phyloP scores from a whole-genome alignment of 2,329 filamentous ascomycete genomes.

The Botryotinia globosa region DNA sequence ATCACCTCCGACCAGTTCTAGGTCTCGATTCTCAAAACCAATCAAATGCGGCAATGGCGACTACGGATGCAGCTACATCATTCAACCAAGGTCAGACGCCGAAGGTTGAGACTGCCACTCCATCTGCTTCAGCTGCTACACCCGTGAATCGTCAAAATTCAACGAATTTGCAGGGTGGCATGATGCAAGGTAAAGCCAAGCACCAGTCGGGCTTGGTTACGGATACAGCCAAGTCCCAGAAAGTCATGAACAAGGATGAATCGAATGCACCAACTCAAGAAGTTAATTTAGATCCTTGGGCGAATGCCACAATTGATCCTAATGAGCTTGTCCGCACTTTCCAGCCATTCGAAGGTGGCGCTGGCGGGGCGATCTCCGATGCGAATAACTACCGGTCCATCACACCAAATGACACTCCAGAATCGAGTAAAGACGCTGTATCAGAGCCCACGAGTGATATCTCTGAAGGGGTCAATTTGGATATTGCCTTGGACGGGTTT shows the following conservation, averaged over 20 bases:
- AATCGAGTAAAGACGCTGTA: slow-evolving; percentile 58
- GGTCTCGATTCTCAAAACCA: slow-evolving; percentile 53
- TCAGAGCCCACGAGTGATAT: slow-evolving; percentile 64
- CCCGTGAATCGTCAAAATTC: slow-evolving; percentile 50
- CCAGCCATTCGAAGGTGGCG: slow-evolving; percentile 43
- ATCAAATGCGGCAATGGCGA: slow-evolving; percentile 23
- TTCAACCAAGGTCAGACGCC: slow-evolving; percentile 46
- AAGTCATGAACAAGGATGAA: slow-evolving; percentile 29
- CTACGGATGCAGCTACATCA: slow-evolving; percentile 28
- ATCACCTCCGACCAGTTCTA: slow-evolving; percentile 49
- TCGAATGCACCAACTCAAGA: slow-evolving; percentile 34
- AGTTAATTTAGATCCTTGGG: slow-evolving; percentile 39
- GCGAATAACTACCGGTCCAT: slow-evolving; percentile 53
- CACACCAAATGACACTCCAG: slow-evolving; percentile 62
- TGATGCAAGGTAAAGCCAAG: slow-evolving; percentile 26
- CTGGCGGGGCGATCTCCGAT: slow-evolving; percentile 51
- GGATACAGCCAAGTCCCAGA: slow-evolving; percentile 31
- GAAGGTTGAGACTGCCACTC: slow-evolving; percentile 39
- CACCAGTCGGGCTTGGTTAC: slow-evolving; percentile 23
- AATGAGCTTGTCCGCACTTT: slow-evolving; percentile 48
- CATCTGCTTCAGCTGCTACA: slow-evolving; percentile 39
- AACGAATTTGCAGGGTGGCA: slow-evolving; percentile 51
- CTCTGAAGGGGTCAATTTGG: slow-evolving; percentile 52
- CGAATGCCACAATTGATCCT: slow-evolving; percentile 51
- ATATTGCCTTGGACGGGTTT: slow-evolving; percentile 48